phyloP scores from a whole-genome alignment of 495 filamentous ascomycete genomes.

The Lasiosphaeria ovina region DNA sequence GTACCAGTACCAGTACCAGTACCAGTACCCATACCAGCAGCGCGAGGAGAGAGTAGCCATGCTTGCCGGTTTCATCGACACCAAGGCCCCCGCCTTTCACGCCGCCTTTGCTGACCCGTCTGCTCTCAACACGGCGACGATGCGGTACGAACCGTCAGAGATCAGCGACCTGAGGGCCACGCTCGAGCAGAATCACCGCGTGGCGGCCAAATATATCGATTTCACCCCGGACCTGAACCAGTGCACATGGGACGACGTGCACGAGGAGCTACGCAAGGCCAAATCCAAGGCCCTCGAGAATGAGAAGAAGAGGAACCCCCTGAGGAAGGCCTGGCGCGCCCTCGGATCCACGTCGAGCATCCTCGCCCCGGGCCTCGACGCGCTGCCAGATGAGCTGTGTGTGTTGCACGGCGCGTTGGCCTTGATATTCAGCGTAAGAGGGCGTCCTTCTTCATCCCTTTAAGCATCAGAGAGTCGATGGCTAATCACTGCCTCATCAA shows the following conservation, averaged over 20 bases:
- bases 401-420: conserved; percentile 22
- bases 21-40: background rate
- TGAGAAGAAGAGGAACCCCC: conserved; percentile 14
- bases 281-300: conserved; percentile 11
- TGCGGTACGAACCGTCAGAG: conserved; percentile 15
- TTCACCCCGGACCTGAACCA: conserved; percentile 15
- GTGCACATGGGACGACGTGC: conserved; percentile 23
- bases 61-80: conserved; percentile 15
- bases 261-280: conserved; percentile 19
- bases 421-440: conserved; percentile 17
- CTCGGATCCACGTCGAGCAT: conserved; percentile 10
- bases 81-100: conserved; percentile 14
- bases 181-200: conserved; percentile 11
- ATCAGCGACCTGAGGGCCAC: conserved; percentile 17
- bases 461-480: background rate
- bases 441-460: background rate
- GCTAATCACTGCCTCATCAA: background rate
- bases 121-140: conserved; percentile 13
- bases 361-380: conserved; percentile 12
- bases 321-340: conserved; percentile 12
- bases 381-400: conserved; percentile 17
- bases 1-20: no score
- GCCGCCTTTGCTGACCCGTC: background rate
- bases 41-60: conserved; percentile 4
- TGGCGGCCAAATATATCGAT: conserved; percentile 14